Base-by-base conservation (phyloP, 352 stramenopile genomes). In the Phytophthora litchii region DNA sequence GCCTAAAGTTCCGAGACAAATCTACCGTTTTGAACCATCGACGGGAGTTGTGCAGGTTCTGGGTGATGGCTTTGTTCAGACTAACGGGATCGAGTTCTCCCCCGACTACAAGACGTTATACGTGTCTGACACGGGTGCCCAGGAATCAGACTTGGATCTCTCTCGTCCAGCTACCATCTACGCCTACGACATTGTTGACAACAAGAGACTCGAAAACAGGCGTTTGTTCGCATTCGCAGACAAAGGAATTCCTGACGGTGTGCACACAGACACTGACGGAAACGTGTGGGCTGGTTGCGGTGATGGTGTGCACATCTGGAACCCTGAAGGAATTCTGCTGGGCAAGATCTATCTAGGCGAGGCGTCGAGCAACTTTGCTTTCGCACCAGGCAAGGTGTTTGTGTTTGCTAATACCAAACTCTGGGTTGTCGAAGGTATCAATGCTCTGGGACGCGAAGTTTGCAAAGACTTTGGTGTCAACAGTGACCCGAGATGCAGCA, bases 41-140 rank as follows among this genome's bases (percentile, higher is more conserved):
- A 67, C 58, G 27, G 58, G 58, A 13, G 43, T 67, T 19, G 37
- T 67, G 7, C 58, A 67, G 38, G 50, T 55, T 16, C 43, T 67
- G 5, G 49, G 20, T 1, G 58, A 67, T 10, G 58, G 46, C 13
- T 67, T 56, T 14, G 25, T 44, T 7, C 34, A 67, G 36, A 23
- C 42, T 10, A 67, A 67, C 21, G 58, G 58, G 1, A 37, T 66
- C 20, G 57, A 66, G 36, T 66, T 66, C 12, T 67, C 58, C 5
- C 50, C 58, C 3, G 58, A 60, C 51, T 67, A 61, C 58, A 67
- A 67, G 43, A 61, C 58, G 20, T 19, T 67, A 7, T 67, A 67
- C 20, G 58, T 56, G 1, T 55, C 57, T 1, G 57, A 66, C 20
- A 60, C 57, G 10, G 57, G 57, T 20, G 49, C 50, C 3, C 58